Evolutionary conservation across 768 basidiomycete genomes (phyloP).

Genomic region (Trametes cubensis): DNA sequence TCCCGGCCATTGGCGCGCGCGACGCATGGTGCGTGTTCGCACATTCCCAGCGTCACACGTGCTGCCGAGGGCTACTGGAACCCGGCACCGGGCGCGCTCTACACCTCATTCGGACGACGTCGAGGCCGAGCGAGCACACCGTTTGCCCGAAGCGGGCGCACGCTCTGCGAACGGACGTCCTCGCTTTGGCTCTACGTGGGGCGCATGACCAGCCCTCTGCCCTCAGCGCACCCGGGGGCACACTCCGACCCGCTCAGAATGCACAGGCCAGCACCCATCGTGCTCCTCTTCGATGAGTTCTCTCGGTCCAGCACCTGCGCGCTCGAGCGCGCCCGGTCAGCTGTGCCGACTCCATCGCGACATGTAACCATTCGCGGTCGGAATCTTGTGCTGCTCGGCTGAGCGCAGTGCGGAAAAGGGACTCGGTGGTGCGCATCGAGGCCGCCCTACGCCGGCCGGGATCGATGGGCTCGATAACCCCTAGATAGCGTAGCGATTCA

Average conservation of each 20-base stretch:
- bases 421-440: neutral
- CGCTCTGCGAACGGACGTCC: neutral
- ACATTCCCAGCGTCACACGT: conserved; percentile 4
- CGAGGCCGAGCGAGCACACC: neutral
- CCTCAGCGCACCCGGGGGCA: conserved; percentile 3
- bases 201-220: conserved; percentile 8
- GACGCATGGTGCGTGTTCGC: neutral
- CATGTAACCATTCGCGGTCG: conserved; percentile 18
- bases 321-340: conserved; percentile 2
- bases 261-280: conserved; percentile 1
- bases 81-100: conserved; percentile 2
- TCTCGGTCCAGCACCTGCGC: conserved; percentile 1
- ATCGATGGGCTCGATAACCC: conserved; percentile 17
- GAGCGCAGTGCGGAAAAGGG: neutral
- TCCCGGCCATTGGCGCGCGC: neutral
- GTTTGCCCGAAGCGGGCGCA: conserved; percentile 3
- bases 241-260: neutral
- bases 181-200: neutral
- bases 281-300: neutral
- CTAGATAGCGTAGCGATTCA: conserved; percentile 18
- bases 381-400: conserved; percentile 12
- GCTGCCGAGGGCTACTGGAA: conserved; percentile 1
- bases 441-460: neutral
- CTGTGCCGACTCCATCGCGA: conserved; percentile 16
- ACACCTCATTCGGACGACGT: conserved; percentile 6